Evolutionary conservation across 148 eudicot species (phyloP), one percentile per base, ranked within the genome.

Genomic region (Amaranthus hypochondriacus): DNA sequence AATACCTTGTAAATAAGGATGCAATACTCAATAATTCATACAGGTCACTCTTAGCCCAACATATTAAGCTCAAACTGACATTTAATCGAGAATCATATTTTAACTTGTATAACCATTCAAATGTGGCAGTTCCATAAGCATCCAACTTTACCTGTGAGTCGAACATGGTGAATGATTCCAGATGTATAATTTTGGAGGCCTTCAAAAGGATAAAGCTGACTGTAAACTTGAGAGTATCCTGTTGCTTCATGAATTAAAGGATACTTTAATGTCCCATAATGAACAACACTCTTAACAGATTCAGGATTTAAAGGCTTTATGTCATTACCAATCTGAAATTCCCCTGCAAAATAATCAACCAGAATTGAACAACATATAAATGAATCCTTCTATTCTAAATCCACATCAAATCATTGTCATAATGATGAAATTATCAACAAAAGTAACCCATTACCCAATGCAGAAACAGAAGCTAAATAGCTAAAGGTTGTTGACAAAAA

Each of bases 131-230:
- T 11, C 28, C 47, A 12, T 7, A 12, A 48, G 54, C 10, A 59
- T 69, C 7, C 5, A 28, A 28, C 49, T 10, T 2, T 86, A 90
- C 98, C 98, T 72, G 89, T 86, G 73, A 95, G 90, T 61, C 85
- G 93, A 47, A 90, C 98, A 53, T 95, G 98, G 76, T 95, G 98
- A 54, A 95, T 92, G n/a, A 95, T 92, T 44, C 98, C 98, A 53
- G 97, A 95, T 60, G 98, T 95, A 80, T 95, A 95, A 60, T 95
- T 95, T 84, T 84, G 88, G 62, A 95, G 93, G 58, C 97, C 96
- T 85, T 90, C 86, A 58, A 85, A 95, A 60, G 98, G 97, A 72
- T 95, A 92, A 14, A 90, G 92, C 77, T 95, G 98, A 74, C 72
- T 88, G 77, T 95, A 95, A 21, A 90, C 80, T 42, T 88, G 86